Conservation (phyloP, 176 grass and related monocot species). For the Oryza officinalis region DNA sequence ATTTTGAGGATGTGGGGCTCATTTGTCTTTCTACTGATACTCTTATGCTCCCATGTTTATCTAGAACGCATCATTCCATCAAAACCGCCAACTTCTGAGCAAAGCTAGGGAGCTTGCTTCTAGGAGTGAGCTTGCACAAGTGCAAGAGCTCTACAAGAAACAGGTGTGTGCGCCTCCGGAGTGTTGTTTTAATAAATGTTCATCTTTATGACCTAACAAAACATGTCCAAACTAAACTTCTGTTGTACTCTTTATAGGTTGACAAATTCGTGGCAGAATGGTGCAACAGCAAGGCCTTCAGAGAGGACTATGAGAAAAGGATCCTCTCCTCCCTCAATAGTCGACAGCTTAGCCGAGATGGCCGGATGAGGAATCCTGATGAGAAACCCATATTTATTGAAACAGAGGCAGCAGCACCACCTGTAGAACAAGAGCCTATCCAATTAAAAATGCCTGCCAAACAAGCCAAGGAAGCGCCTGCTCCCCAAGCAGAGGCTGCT, state of each 20-base stretch:
- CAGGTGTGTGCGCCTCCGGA: constrained; percentile 70
- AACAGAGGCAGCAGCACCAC: constrained; percentile 28
- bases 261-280: constrained; percentile 85
- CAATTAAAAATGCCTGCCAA: constrained; percentile 47
- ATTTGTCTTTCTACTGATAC: constrained; percentile 30
- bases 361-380: constrained; percentile 86
- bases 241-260: constrained; percentile 48
- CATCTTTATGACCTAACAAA: not conserved
- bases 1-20: not conserved
- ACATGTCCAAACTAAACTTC: constrained; percentile 29
- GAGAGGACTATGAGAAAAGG: constrained; percentile 92
- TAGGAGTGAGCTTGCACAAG: constrained; percentile 65
- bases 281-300: constrained; percentile 67
- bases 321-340: constrained; percentile 70
- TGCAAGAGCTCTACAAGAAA: constrained; percentile 61
- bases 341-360: constrained; percentile 69
- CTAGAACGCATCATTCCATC: constrained; percentile 69
- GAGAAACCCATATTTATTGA: constrained; percentile 80
- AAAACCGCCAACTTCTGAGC: constrained; percentile 64
- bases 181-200: not conserved
- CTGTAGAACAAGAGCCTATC: constrained; percentile 45
- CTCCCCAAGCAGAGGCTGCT: constrained; percentile 38
- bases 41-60: constrained; percentile 26
- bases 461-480: constrained; percentile 48
- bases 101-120: constrained; percentile 71